These are phyloP conservation scores for Didymella sp. DNA, from an alignment of 2,329 filamentous ascomycete species.

Conservation along the genomic window DNA sequence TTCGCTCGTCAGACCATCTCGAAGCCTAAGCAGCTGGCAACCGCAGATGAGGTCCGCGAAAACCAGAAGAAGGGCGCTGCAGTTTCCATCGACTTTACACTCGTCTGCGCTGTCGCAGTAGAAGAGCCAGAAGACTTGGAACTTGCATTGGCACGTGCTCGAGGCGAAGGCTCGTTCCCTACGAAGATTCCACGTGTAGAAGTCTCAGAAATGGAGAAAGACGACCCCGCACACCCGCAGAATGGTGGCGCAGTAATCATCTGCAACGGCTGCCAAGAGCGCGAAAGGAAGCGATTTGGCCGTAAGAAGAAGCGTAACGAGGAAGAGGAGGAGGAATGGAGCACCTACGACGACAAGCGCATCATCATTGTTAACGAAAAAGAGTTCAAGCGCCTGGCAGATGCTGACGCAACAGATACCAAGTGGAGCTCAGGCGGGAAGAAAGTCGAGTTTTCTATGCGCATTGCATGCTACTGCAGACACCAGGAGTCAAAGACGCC, in stretches of 20 bases:
- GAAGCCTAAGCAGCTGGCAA: constrained; percentile 88
- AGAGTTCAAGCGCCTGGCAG: constrained; percentile 46
- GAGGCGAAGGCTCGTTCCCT: constrained; percentile 51
- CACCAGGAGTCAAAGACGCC: constrained; percentile 88
- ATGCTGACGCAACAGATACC: constrained; percentile 28
- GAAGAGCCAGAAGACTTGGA: constrained; percentile 70
- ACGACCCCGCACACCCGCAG: constrained; percentile 74
- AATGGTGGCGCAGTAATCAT: constrained; percentile 95
- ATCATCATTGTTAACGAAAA: constrained; percentile 52
- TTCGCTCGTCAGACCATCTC: constrained; percentile 90
- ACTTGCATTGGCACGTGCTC: constrained; percentile 70
- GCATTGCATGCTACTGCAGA: constrained; percentile 95
- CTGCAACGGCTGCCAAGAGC: constrained; percentile 86
- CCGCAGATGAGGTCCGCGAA: constrained; percentile 74
- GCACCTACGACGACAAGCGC: constrained; percentile 57
- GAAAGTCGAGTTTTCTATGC: constrained; percentile 87
- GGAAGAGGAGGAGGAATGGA: constrained; percentile 87
- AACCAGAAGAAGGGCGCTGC: constrained; percentile 68
- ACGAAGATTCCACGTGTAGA: constrained; percentile 47
- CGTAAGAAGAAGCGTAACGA: constrained; percentile 89
- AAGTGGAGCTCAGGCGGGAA: constrained; percentile 58
- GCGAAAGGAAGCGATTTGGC: constrained; percentile 88
- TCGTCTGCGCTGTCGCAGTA: constrained; percentile 95
- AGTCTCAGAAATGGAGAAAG: constrained; percentile 57
- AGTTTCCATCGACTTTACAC: constrained; percentile 35